These are phyloP conservation scores for Heracleum sosnowskyi DNA, from an alignment of 129 eudicot genomes.

Conservation along the genomic window DNA sequence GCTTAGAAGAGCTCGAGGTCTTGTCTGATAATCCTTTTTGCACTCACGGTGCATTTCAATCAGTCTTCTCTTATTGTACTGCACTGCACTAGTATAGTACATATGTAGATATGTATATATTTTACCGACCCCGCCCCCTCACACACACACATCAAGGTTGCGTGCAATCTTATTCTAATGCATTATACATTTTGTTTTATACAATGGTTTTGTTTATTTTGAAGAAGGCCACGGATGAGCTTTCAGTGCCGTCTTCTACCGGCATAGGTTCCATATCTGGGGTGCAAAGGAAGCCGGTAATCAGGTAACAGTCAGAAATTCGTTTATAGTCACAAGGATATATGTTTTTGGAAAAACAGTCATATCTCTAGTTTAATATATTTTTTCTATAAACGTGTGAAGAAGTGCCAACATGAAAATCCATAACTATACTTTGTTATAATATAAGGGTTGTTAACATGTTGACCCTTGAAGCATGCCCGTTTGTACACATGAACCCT, in stretches of 20 bases:
- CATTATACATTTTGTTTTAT: neutral
- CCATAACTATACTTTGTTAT: neutral
- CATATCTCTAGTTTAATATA: neutral
- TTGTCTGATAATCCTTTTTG: slow-evolving; percentile 17
- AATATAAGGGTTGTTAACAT: neutral
- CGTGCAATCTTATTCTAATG: neutral
- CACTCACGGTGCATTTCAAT: neutral
- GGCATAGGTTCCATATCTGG: slow-evolving; percentile 27
- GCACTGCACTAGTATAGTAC: neutral
- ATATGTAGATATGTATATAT: neutral
- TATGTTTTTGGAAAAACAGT: neutral
- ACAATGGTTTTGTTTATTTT: neutral
- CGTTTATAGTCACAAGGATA: too few relatives aligned
- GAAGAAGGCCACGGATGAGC: slow-evolving; percentile 41
- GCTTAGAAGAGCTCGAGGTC: slow-evolving; percentile 90
- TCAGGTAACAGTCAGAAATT: slow-evolving; percentile 30
- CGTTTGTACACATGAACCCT: too few relatives aligned
- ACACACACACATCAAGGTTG: neutral
- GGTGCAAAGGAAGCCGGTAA: slow-evolving; percentile 42
- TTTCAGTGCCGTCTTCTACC: slow-evolving; percentile 27
- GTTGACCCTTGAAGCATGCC: too few relatives aligned
- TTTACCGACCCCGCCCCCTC: neutral
- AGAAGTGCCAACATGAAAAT: neutral
- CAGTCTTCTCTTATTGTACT: neutral
- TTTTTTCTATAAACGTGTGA: neutral